Evolutionary conservation across 2,329 filamentous ascomycete genomes (phyloP).

Genomic region (Trichoderma polysporum): DNA sequence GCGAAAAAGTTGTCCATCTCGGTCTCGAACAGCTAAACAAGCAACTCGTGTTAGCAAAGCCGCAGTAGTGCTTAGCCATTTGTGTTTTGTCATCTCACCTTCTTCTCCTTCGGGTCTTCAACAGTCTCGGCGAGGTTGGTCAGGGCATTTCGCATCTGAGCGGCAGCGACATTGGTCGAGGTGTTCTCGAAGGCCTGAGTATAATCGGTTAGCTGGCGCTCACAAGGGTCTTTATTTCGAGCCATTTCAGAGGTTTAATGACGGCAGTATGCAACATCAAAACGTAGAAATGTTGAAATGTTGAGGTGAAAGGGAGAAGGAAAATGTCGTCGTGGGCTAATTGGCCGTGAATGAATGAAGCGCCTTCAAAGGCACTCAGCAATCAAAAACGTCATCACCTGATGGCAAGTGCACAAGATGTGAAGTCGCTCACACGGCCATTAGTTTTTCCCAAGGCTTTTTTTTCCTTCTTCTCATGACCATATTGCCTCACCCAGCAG

Average conservation of each 20-base stretch:
- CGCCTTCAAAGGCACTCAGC: neutral
- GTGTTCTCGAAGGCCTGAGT: conserved; percentile 96
- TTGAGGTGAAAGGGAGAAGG: neutral
- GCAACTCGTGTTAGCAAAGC: conserved; percentile 13
- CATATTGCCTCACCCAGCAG: neutral
- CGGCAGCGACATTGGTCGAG: conserved; percentile 94
- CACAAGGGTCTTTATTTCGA: neutral
- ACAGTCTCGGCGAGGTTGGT: conserved; percentile 91
- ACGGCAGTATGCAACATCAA: neutral
- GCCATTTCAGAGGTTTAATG: neutral
- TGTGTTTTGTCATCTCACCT: conserved; percentile 56
- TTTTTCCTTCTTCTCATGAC: neutral
- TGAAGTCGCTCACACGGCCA: neutral
- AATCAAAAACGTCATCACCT: neutral
- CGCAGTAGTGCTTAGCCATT: neutral
- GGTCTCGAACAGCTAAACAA: conserved; percentile 79
- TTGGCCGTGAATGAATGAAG: neutral
- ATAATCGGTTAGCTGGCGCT: conserved; percentile 29
- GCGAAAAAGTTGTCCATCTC: conserved; percentile 99
- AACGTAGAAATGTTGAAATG: neutral
- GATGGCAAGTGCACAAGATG: conserved; percentile 5
- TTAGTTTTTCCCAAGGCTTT: neutral
- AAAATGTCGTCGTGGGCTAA: neutral
- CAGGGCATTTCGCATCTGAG: conserved; percentile 97
- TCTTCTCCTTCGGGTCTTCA: conserved; percentile 75